Percentiles rank a stretch among this genome's conserved stretches.
These are phyloP conservation scores for Pseudogymnoascus sp. DNA, from an alignment of 2,329 filamentous ascomycete genomes.

Conservation along the genomic window DNA sequence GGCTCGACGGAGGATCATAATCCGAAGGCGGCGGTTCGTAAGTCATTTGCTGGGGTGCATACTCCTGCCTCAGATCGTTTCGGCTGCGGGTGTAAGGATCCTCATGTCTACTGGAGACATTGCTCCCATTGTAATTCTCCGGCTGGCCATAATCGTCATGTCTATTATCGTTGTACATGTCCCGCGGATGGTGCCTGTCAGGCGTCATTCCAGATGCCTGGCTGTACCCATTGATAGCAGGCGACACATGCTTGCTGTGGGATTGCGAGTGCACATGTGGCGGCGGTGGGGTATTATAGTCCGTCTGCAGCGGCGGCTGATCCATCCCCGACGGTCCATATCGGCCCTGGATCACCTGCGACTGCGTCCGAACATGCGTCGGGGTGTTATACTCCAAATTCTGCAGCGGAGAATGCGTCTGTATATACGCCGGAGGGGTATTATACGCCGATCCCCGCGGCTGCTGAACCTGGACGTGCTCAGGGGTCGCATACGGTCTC, in stretches of 20 bases:
- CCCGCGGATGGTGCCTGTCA: neutral
- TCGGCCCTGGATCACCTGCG: neutral
- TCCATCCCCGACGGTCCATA: neutral
- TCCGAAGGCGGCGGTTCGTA: constrained; percentile 24
- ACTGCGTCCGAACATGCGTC: constrained; percentile 2
- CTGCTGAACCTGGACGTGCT: constrained; percentile 34
- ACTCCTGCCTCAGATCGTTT: constrained; percentile 17
- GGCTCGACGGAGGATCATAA: constrained; percentile 24
- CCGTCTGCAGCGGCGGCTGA: neutral
- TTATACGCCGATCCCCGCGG: constrained; percentile 33
- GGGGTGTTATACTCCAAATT: constrained; percentile 35
- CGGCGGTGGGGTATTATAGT: neutral
- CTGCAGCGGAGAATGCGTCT: constrained; percentile 47
- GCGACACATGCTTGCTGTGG: constrained; percentile 10
- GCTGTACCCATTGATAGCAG: neutral
- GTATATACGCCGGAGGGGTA: constrained; percentile 35
- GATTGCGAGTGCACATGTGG: constrained; percentile 14
- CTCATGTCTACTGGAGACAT: neutral
- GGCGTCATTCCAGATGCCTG: neutral
- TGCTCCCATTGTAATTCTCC: neutral
- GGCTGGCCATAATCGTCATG: neutral
- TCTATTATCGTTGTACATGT: neutral
- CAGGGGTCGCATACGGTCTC: constrained; percentile 29
- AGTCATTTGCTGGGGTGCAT: constrained; percentile 17
- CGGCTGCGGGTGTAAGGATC: neutral